Percentiles rank a stretch among this genome's conserved stretches.
Conservation (phyloP, 805 yeast species). For the Middelhovenomyces tepae region DNA sequence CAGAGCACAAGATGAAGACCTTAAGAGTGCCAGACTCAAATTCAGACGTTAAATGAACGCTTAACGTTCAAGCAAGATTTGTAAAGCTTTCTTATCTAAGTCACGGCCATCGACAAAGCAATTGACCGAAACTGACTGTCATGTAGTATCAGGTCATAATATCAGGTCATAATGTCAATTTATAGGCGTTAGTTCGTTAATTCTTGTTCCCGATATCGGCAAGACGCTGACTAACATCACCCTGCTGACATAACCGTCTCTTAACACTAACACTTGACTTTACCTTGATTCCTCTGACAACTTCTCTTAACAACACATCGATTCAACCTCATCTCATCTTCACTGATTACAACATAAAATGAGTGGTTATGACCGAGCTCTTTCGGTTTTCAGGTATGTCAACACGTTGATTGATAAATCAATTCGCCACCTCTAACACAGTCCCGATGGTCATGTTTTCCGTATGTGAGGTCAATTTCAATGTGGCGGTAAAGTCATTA, state of each 20-base stretch:
- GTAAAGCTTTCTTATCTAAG: too few relatives aligned
- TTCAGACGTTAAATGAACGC: too few relatives aligned
- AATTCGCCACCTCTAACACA: constrained; percentile 22
- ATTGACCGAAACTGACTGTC: too few relatives aligned
- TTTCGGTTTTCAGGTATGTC: constrained; percentile 88
- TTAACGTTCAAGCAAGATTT: too few relatives aligned
- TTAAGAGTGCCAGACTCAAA: too few relatives aligned
- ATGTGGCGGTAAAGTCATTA: neutral
- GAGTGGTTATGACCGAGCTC: constrained; percentile 99
- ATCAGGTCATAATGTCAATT: neutral
- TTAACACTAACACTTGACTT: neutral
- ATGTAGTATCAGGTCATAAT: too few relatives aligned
- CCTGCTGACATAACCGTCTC: neutral
- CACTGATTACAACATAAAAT: too few relatives aligned
- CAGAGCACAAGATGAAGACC: too few relatives aligned
- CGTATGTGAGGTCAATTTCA: constrained; percentile 39
- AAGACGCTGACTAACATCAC: neutral
- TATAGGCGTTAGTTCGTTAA: neutral
- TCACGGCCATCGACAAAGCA: too few relatives aligned
- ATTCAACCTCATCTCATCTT: too few relatives aligned
- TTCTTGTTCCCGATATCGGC: neutral
- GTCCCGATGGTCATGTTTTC: constrained; percentile 98
- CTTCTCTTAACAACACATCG: neutral
- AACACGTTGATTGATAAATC: neutral
- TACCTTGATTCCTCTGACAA: neutral